A percentile compares a stretch with the other conserved stretches of the same genome.
Conservation (phyloP, 2,329 filamentous ascomycete species). For the Fusarium humuli region DNA sequence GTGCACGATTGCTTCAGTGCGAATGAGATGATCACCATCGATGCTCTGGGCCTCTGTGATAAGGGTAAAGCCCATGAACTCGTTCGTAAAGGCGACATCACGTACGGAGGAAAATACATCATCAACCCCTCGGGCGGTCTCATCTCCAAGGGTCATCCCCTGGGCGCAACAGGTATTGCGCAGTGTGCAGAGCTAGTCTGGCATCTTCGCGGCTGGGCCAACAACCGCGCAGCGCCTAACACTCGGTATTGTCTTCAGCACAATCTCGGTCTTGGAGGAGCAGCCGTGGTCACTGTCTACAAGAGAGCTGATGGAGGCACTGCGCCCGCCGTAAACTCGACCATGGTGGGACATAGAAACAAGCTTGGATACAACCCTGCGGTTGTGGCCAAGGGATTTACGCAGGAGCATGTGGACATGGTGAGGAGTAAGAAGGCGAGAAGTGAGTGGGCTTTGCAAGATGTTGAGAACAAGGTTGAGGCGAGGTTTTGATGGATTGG, state of each 20-base stretch:
- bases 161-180: conserved; percentile 93
- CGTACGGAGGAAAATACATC: conserved; percentile 85
- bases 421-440: conserved; percentile 75
- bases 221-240: conserved; percentile 78
- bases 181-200: conserved; percentile 96
- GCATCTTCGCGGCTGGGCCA: conserved; percentile 96
- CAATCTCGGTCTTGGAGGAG: conserved; percentile 91
- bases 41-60: conserved; percentile 82
- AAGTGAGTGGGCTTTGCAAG: conserved; percentile 82
- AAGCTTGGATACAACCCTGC: conserved; percentile 92
- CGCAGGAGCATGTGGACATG: conserved; percentile 75
- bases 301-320: conserved; percentile 80
- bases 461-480: conserved; percentile 61
- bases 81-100: conserved; percentile 88
- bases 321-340: conserved; percentile 69
- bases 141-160: conserved; percentile 95
- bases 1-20: conserved; percentile 97
- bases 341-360: conserved; percentile 72
- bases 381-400: conserved; percentile 89
- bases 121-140: conserved; percentile 95
- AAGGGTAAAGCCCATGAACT: conserved; percentile 92
- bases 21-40: conserved; percentile 92
- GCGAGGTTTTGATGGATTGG: conserved; percentile 48
- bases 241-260: conserved; percentile 87
- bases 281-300: conserved; percentile 91